Conservation (phyloP, 352 stramenopile genomes). For the Phytophthora capsici region DNA sequence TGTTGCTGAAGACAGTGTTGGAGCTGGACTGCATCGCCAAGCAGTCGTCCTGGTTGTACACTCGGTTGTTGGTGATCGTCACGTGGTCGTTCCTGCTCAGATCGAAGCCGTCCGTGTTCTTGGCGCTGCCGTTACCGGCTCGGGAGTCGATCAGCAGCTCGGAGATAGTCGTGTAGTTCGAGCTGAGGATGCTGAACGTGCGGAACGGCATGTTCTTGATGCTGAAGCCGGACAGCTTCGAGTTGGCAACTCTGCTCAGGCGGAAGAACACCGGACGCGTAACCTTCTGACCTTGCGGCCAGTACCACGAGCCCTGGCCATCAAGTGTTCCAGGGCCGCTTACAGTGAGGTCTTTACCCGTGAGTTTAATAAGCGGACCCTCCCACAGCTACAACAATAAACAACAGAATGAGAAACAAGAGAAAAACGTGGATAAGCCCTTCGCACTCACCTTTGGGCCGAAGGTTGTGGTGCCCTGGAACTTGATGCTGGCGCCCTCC, state of each 20-base stretch:
- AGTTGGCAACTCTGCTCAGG: conserved; percentile 2
- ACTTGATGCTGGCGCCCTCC: conserved; percentile 32
- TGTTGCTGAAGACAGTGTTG: conserved; percentile 25
- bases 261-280: conserved; percentile 22
- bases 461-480: conserved; percentile 43
- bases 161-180: conserved; percentile 15
- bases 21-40: conserved; percentile 24
- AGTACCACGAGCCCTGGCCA: conserved; percentile 41
- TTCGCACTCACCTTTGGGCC: conserved; percentile 13
- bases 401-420: not conserved
- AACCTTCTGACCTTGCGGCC: conserved; percentile 30
- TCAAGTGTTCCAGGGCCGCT: conserved; percentile 34
- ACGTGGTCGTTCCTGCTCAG: conserved; percentile 19
- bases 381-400: conserved; percentile 22
- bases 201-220: conserved; percentile 38
- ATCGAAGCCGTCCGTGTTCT: conserved; percentile 25
- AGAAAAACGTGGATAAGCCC: not conserved
- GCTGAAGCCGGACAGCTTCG: conserved; percentile 34
- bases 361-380: conserved; percentile 34
- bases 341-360: conserved; percentile 21
- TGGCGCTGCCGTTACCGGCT: conserved; percentile 5
- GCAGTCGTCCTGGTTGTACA: conserved; percentile 26
- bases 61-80: conserved; percentile 14
- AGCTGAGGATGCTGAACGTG: conserved; percentile 33
- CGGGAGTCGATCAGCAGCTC: conserved; percentile 14